phyloP scores from a whole-genome alignment of 176 grass and related monocot genomes.

The Stipa capillata region DNA sequence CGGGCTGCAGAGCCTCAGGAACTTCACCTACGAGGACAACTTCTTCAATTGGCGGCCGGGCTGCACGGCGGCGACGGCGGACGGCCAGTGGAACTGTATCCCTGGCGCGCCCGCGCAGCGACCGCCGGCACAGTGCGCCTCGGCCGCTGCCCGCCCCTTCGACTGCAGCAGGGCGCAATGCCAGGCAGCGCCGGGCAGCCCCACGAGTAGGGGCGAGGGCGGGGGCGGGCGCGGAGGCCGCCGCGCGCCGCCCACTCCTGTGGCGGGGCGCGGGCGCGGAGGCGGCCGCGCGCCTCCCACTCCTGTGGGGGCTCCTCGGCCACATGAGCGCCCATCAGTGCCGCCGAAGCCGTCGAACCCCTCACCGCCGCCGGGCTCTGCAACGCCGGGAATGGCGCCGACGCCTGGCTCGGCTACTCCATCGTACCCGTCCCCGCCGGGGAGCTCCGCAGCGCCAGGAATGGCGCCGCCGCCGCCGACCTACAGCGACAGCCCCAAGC shows the following conservation, averaged over 20 bases:
- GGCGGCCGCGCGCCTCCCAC: neutral
- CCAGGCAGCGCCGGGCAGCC: neutral
- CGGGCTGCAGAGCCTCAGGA: constrained; percentile 16
- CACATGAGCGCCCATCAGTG: neutral
- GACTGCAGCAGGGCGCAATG: constrained; percentile 38
- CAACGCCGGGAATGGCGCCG: neutral
- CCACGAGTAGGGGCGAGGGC: neutral
- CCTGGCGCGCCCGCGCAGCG: constrained; percentile 19
- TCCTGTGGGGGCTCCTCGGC: neutral
- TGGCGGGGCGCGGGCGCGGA: no score
- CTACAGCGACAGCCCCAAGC: constrained; percentile 1
- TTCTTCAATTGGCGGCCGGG: constrained; percentile 23
- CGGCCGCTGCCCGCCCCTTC: constrained; percentile 2
- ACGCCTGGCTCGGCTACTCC: constrained; percentile 1
- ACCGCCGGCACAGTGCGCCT: constrained; percentile 24
- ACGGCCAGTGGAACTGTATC: constrained; percentile 52
- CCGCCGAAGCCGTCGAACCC: neutral
- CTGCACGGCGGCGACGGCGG: neutral
- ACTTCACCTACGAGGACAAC: constrained; percentile 49
- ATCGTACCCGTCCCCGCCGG: neutral
- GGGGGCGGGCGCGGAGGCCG: neutral
- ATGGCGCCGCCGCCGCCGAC: neutral
- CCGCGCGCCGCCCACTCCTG: neutral
- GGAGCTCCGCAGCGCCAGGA: neutral
- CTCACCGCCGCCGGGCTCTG: neutral